These are phyloP conservation scores for Salix dunnii DNA, from an alignment of 345 rosid species.

Conservation along the genomic window DNA sequence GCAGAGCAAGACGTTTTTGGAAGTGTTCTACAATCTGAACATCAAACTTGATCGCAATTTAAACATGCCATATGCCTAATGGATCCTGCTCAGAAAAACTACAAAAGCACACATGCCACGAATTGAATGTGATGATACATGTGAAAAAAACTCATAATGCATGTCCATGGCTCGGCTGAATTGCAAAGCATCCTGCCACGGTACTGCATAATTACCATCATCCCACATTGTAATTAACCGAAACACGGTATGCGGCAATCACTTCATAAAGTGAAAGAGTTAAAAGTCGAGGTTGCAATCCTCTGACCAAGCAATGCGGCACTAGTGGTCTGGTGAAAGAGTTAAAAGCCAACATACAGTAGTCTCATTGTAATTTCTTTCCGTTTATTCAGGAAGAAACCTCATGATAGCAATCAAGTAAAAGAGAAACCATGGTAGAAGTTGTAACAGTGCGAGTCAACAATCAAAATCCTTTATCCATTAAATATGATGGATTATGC, in stretches of 20 bases:
- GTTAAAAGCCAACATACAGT: not conserved
- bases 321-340: not conserved
- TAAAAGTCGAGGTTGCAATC: not conserved
- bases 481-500: not conserved
- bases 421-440: slow-evolving; percentile 2
- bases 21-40: not conserved
- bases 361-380: slow-evolving; percentile 2
- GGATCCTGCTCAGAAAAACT: not conserved
- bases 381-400: not conserved
- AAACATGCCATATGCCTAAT: not conserved
- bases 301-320: not conserved
- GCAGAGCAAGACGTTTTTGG: not conserved
- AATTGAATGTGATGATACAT: not conserved
- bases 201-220: not conserved
- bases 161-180: not conserved
- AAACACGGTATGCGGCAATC: not conserved
- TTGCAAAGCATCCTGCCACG: not conserved
- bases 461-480: slow-evolving; percentile 9
- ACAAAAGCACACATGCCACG: not conserved
- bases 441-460: slow-evolving; percentile 5
- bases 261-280: not conserved
- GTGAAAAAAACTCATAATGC: not conserved
- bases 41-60: not conserved
- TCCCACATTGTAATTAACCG: not conserved
- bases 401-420: not conserved